These are phyloP conservation scores for Phalaenopsis aphrodite DNA, from an alignment of 106 monocot genomes.

Conservation along the genomic window DNA sequence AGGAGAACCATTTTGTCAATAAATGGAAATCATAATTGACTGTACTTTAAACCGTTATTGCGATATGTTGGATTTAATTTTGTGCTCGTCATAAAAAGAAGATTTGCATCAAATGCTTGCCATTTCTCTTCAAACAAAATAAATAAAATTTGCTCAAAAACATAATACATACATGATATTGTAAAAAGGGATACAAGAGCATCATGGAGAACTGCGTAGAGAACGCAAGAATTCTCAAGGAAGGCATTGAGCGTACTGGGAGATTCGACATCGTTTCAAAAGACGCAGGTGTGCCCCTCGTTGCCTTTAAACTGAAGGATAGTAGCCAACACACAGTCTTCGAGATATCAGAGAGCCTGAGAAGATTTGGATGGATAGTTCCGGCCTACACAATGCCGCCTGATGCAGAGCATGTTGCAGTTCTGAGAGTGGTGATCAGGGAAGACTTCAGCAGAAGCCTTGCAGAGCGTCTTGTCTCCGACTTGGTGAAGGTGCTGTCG, in stretches of 20 bases:
- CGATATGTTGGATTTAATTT: no score
- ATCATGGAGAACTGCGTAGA: slow-evolving; percentile 82
- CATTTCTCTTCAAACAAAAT: no score
- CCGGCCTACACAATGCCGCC: slow-evolving; percentile 91
- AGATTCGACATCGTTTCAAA: slow-evolving; percentile 68
- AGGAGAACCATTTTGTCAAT: no score
- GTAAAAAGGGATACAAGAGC: slow-evolving; percentile 61
- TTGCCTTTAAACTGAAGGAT: slow-evolving; percentile 69
- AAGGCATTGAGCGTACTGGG: slow-evolving; percentile 48
- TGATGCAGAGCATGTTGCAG: slow-evolving; percentile 56
- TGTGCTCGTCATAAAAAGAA: no score
- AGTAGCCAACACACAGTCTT: slow-evolving; percentile 47
- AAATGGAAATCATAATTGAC: no score
- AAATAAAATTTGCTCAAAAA: no score
- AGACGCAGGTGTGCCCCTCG: slow-evolving; percentile 68
- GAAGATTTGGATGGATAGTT: slow-evolving; percentile 80
- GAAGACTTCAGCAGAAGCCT: slow-evolving; percentile 83
- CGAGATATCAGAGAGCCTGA: slow-evolving; percentile 50
- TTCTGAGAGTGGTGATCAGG: slow-evolving; percentile 72
- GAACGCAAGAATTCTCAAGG: slow-evolving; percentile 43
- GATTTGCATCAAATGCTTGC: no score
- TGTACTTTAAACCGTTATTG: no score
- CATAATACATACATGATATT: not conserved
- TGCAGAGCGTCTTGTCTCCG: slow-evolving; percentile 52
- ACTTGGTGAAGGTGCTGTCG: slow-evolving; percentile 45